These are phyloP conservation scores for Chlorella sp. DNA, from an alignment of 139 green algal species.

Conservation along the genomic window DNA sequence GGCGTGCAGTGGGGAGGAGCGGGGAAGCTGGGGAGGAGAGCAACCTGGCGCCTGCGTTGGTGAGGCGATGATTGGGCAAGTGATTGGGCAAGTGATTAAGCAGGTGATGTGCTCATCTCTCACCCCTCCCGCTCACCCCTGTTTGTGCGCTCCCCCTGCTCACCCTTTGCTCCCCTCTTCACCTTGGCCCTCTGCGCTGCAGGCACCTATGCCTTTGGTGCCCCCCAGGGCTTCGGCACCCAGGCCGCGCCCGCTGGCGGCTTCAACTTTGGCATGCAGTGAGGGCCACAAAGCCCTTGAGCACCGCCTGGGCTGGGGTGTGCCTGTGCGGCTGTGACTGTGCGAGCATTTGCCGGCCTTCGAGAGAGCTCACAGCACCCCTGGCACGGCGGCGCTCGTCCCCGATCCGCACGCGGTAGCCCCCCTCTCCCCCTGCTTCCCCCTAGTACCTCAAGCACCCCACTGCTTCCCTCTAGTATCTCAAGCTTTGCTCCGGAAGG, in stretches of 20 bases:
- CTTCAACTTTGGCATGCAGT: constrained; percentile 73
- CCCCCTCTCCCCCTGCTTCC: neutral
- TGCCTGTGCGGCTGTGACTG: neutral
- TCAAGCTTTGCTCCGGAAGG: neutral
- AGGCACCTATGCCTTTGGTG: constrained; percentile 65
- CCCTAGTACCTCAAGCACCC: neutral
- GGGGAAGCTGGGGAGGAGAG: constrained; percentile 97
- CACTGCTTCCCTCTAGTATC: neutral
- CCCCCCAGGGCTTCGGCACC: constrained; percentile 34
- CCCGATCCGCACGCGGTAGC: neutral
- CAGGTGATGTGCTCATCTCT: too few relatives aligned
- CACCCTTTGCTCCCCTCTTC: neutral
- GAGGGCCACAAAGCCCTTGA: neutral
- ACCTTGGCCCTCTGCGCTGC: neutral
- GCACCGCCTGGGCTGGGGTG: neutral
- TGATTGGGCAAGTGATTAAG: too few relatives aligned
- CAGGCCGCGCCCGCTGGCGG: constrained; percentile 52
- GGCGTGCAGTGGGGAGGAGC: neutral
- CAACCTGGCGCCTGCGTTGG: constrained; percentile 93
- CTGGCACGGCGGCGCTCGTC: neutral
- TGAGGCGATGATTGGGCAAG: too few relatives aligned
- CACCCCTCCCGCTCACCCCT: too few relatives aligned
- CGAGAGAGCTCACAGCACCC: neutral
- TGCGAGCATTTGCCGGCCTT: neutral
- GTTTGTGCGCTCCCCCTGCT: neutral